Conservation (phyloP, 805 yeast genomes). For the Candida adriatica region DNA sequence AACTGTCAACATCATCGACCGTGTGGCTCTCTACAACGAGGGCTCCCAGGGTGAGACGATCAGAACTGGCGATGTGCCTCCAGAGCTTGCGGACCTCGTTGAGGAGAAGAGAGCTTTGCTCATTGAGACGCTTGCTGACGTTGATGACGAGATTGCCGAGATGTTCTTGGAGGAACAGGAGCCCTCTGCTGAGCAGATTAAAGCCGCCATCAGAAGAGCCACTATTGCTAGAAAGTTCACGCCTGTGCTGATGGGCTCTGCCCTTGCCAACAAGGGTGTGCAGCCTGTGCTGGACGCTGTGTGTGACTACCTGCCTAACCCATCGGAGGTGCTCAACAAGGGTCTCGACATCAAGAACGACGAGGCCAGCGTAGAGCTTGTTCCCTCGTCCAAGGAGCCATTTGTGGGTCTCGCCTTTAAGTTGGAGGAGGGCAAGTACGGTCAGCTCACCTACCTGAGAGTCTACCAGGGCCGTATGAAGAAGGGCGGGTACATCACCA, state of each 20-base stretch:
- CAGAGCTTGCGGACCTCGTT: constrained; percentile 69
- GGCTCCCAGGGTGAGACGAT: constrained; percentile 85
- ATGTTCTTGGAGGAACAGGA: constrained; percentile 83
- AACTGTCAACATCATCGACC: constrained; percentile 83
- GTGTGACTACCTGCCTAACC: constrained; percentile 92
- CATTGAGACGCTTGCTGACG: constrained; percentile 95
- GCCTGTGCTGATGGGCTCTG: constrained; percentile 99
- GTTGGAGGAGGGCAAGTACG: constrained; percentile 96
- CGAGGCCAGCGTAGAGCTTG: constrained; percentile 64
- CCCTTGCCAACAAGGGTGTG: constrained; percentile 91
- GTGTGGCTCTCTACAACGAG: constrained; percentile 82
- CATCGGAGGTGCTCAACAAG: constrained; percentile 85
- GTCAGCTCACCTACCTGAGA: constrained; percentile 94
- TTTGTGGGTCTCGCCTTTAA: constrained; percentile 98
- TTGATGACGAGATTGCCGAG: constrained; percentile 96
- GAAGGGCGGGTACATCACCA: constrained; percentile 84
- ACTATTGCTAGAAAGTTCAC: constrained; percentile 95
- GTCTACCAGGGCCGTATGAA: constrained; percentile 93
- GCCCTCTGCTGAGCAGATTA: constrained; percentile 79
- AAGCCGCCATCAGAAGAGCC: constrained; percentile 85
- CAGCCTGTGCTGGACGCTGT: constrained; percentile 96
- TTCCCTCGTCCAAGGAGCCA: constrained; percentile 69
- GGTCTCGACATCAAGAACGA: constrained; percentile 69
- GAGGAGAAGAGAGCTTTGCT: constrained; percentile 83
- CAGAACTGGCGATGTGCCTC: constrained; percentile 65